Percentiles rank a stretch among this genome's conserved stretches.
These are phyloP conservation scores for Oidiodendron maius DNA, from an alignment of 495 filamentous ascomycete species.

Conservation along the genomic window DNA sequence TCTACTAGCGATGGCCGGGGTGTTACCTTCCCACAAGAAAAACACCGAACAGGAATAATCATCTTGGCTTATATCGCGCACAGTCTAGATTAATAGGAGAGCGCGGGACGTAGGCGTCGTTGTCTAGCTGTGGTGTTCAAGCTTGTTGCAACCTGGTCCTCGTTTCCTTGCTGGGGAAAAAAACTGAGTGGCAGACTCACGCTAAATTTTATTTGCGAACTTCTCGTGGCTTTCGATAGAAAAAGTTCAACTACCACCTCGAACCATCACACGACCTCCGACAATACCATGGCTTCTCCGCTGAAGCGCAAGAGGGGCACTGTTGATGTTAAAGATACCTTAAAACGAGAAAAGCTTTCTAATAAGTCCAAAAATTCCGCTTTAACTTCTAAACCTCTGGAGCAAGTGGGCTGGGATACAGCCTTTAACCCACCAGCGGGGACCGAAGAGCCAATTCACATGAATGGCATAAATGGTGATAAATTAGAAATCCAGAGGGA, in stretches of 20 bases:
- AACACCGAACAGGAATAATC: slow-evolving; percentile 98
- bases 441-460: neutral
- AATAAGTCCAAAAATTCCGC: slow-evolving; percentile 6
- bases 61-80: slow-evolving; percentile 43
- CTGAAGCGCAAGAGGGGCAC: slow-evolving; percentile 27
- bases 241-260: slow-evolving; percentile 8
- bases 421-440: slow-evolving; percentile 12
- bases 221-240: slow-evolving; percentile 6
- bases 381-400: neutral
- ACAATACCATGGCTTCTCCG: slow-evolving; percentile 25
- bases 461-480: slow-evolving; percentile 19
- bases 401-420: slow-evolving; percentile 15
- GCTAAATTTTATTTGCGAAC: slow-evolving; percentile 10
- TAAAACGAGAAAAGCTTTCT: slow-evolving; percentile 18
- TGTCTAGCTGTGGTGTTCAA: neutral
- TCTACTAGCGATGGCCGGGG: no score
- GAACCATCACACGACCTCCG: slow-evolving; percentile 17
- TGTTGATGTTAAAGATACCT: slow-evolving; percentile 15
- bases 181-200: no score
- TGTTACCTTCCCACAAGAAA: slow-evolving; percentile 94
- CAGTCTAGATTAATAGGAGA: neutral
- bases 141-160: neutral
- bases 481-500: neutral
- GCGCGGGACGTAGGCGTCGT: neutral
- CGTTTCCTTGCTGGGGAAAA: no score